Evolutionary conservation across 2,329 filamentous ascomycete species (phyloP), one percentile per base, ranked within the genome.

Genomic region (Colletotrichum paranaense): DNA sequence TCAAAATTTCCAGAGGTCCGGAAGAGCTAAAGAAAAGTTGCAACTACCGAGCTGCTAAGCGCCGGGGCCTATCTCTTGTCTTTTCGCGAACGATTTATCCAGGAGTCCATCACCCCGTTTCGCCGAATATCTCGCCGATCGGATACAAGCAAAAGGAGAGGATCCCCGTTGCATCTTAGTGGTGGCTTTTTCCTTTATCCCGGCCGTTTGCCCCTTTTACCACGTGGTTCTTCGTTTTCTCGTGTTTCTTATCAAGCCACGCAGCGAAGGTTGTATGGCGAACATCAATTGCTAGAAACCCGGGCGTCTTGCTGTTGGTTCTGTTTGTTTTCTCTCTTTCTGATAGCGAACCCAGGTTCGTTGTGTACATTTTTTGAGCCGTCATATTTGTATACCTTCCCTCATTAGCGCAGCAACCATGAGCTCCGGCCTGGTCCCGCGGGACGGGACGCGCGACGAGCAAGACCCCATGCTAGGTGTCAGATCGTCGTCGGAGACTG

Each of bases 381-480:
- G 6, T 28, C 14, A 16, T 19, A 59, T 14, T 49, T n/a, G 49
- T 24, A n/a, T 4, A 46, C 38, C 5, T 38, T 30, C 58, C 19
- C 19, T 67, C 32, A n/a, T 49, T 67, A 16, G 49, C 38, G 38
- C 5, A 46, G 56, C 60, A 38, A 26, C 32, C 46, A 73, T 73
- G 70, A 70, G 35, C 57, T 46, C 70, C 35, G 60, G 70, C 32
- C 67, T 70, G 19, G 67, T 73, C 67, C 70, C 70, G 70, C 67
- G 70, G 70, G 70, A 73, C 70, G 70, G 70, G 67, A 64, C 35
- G 32, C 60, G 70, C 32, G 67, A 70, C 49, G 62, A 65, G 67
- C 67, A 73, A 55, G 60, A 70, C 55, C 67, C 67, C 60, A 73
- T 70, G 70, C 70, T 73, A n/a, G 60, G 60, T 19, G 56, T n/a